phyloP scores from a whole-genome alignment of 75 land plant genomes.

The Pinus tabuliformis region DNA sequence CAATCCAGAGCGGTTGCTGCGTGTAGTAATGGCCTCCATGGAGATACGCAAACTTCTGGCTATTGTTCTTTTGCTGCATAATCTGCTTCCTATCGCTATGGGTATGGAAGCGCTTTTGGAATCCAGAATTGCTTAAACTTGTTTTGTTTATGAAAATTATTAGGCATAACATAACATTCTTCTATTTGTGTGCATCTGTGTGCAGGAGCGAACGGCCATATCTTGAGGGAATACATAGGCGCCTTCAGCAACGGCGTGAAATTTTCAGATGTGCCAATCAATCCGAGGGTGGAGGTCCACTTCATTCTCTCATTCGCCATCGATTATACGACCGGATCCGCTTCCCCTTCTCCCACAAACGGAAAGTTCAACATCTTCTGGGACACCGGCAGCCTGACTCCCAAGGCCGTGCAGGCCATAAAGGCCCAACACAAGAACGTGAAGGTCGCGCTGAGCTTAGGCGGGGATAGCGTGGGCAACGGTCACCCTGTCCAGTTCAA shows the following conservation, averaged over 20 bases:
- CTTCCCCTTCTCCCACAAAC: conserved; percentile 15
- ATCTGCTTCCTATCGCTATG: too few species aligned
- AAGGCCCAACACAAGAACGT: conserved; percentile 26
- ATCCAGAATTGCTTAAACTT: too few species aligned
- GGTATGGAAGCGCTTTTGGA: too few species aligned
- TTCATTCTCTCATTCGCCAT: conserved; percentile 50
- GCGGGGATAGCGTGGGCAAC: conserved; percentile 21
- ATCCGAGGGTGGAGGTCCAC: conserved; percentile 22
- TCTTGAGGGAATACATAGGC: conserved; percentile 32
- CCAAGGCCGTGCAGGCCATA: conserved; percentile 27
- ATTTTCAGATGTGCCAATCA: conserved; percentile 24
- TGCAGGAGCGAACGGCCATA: background rate
- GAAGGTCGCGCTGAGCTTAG: conserved; percentile 37
- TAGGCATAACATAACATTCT: too few species aligned
- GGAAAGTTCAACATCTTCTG: conserved; percentile 50
- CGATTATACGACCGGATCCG: conserved; percentile 16
- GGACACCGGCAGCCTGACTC: conserved; percentile 38
- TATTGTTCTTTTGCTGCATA: too few species aligned
- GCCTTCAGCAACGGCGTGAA: conserved; percentile 28
- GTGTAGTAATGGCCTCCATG: too few species aligned
- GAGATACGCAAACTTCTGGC: too few species aligned
- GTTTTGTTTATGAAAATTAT: too few species aligned
- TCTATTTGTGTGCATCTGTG: background rate
- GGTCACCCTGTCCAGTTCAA: conserved; percentile 12
- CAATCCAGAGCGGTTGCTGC: too few species aligned